Base-by-base conservation (phyloP, 2,329 filamentous ascomycete genomes). In the Teratosphaeria nubilosa region DNA sequence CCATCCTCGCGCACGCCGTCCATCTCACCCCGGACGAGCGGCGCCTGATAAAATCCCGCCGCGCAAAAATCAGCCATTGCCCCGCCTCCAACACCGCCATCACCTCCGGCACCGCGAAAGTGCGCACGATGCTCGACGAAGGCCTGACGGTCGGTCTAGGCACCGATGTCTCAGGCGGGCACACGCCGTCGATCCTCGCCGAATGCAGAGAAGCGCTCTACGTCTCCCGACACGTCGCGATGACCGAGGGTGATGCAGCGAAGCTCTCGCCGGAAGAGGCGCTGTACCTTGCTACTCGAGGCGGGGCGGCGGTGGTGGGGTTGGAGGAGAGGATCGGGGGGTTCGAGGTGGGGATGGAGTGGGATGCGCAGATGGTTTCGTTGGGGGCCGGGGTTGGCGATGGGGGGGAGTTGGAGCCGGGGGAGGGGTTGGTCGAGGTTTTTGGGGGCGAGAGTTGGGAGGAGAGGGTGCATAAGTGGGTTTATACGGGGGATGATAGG, bases 401-500 rank as follows among this genome's bases (percentile, higher is more conserved):
- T 2, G 64, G 64, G 14, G 34, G 20, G 41, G 72, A 69, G 1
- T 74, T 75, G 0, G 77, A 77, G 0, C 66, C 66, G 22, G 57
- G 52, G 9, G 64, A 60, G 6, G 85, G 86, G 0, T 84, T 86
- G 53, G 90, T 96, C 0, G 91, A 96, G 73, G 73, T 96, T 0
- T 99, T 96, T 77, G 91, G 91, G 0, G 90, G 86, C 82, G 92
- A 97, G 80, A 82, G 70, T n/a, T 95, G 88, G 90, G 83, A 87
- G 45, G 90, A 97, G 68, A 83, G 79, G 68, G 76, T 97, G 11
- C 88, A 90, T 56, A 99, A 99, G 78, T 99, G 94, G 94, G 78
- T 97, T 61, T 99, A 88, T 75, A 88, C 84, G 64, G 94, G 94
- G 0, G 91, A 97, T 76, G 94, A 97, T 74, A 80, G 92, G 65